Conservation (phyloP, 768 basidiomycete species). For the Cubamyces sp. region DNA sequence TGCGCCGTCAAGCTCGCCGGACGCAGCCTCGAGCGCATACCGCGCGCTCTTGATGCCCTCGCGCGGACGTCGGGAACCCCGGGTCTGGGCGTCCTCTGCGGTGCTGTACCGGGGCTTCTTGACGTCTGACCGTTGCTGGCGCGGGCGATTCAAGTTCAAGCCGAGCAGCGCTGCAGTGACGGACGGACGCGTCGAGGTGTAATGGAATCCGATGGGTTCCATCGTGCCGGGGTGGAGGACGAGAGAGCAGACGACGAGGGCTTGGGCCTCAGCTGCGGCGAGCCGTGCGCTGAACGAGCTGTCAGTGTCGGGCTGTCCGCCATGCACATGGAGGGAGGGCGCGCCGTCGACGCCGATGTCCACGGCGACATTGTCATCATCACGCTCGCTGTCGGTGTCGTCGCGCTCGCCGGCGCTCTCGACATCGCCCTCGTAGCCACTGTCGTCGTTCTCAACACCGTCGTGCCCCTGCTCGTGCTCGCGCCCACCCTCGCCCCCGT, state of each 20-base stretch:
- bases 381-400: too few species aligned
- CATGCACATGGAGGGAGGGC: too few species aligned
- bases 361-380: neutral
- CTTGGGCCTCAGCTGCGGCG: neutral
- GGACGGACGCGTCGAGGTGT: neutral
- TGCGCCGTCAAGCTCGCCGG: too few species aligned
- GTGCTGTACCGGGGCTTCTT: neutral
- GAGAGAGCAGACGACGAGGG: neutral
- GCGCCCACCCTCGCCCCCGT: too few species aligned
- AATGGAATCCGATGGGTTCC: neutral
- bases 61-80: neutral
- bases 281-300: too few species aligned
- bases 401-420: too few species aligned
- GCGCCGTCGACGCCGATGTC: too few species aligned
- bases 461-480: too few species aligned
- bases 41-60: neutral
- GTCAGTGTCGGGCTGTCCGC: too few species aligned
- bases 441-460: too few species aligned
- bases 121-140: neutral
- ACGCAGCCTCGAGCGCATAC: neutral
- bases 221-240: neutral
- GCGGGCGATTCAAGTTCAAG: neutral
- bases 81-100: neutral
- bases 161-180: neutral
- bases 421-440: too few species aligned